These are phyloP conservation scores for Dunaliella sp. DNA, from an alignment of 139 green algal species.

Conservation along the genomic window DNA sequence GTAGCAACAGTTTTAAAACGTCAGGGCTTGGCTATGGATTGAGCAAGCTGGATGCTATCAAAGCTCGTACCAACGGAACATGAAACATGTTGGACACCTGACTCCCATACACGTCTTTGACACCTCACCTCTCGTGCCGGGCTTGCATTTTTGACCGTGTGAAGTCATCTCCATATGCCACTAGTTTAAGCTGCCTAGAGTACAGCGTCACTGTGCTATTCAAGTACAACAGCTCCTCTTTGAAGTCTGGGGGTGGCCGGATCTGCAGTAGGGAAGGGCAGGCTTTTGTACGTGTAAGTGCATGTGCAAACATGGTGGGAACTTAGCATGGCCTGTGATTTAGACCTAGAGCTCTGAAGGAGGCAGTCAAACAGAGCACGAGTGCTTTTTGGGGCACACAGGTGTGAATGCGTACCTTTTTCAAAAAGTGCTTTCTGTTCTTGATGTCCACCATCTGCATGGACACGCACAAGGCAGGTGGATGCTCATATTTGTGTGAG, in stretches of 20 bases:
- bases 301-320: too few species aligned
- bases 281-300: neutral
- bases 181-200: constrained; percentile 66
- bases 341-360: too few species aligned
- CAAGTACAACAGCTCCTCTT: constrained; percentile 57
- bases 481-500: too few species aligned
- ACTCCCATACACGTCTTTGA: too few species aligned
- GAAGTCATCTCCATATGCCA: constrained; percentile 74
- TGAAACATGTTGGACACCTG: too few species aligned
- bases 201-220: constrained; percentile 67
- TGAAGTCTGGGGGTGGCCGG: constrained; percentile 46
- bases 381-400: too few species aligned
- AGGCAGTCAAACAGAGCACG: too few species aligned
- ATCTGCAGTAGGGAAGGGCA: constrained; percentile 1
- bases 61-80: constrained; percentile 3
- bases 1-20: neutral
- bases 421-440: constrained; percentile 75
- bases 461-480: neutral
- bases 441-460: constrained; percentile 74
- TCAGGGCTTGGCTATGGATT: neutral
- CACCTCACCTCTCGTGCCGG: constrained; percentile 51
- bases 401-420: constrained; percentile 48
- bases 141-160: constrained; percentile 49
- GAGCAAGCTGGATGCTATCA: neutral
- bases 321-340: too few species aligned